These are phyloP conservation scores for Pleurotus giganteus DNA, from an alignment of 768 basidiomycete genomes.

Conservation along the genomic window DNA sequence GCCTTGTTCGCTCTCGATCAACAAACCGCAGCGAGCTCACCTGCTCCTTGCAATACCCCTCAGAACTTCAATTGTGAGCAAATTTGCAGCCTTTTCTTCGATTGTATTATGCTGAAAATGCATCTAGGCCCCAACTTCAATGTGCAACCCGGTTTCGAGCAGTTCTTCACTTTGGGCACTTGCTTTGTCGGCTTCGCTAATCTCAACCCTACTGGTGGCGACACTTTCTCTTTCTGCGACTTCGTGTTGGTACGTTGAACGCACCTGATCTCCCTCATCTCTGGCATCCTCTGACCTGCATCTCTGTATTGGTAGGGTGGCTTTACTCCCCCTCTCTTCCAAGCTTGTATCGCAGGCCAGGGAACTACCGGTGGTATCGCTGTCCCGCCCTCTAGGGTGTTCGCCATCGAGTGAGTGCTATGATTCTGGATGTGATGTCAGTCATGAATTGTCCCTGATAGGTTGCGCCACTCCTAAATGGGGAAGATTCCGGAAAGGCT, in stretches of 20 bases:
- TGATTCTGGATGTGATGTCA: no score
- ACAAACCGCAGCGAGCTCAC: neutral
- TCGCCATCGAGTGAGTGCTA: no score
- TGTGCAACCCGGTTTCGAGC: slow-evolving; percentile 8
- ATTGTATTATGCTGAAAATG: neutral
- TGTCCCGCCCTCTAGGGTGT: no score
- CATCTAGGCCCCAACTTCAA: slow-evolving; percentile 9
- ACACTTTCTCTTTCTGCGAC: slow-evolving; percentile 3
- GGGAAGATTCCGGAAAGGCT: no score
- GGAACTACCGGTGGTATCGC: no score
- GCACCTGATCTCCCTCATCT: neutral
- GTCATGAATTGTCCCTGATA: no score
- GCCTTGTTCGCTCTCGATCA: neutral
- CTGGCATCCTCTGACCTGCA: neutral
- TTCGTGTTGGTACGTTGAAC: neutral
- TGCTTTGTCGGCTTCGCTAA: slow-evolving; percentile 8
- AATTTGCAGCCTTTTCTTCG: neutral
- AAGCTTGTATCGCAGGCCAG: no score
- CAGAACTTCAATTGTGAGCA: slow-evolving; percentile 3
- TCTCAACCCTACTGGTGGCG: slow-evolving; percentile 3
- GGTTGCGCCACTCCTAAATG: no score
- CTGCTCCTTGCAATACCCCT: slow-evolving; percentile 3
- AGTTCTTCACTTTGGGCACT: slow-evolving; percentile 6
- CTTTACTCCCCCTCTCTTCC: no score
- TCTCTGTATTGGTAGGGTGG: neutral